Evolutionary conservation across 106 monocot genomes (phyloP).

Genomic region (Phalaenopsis equestris): DNA sequence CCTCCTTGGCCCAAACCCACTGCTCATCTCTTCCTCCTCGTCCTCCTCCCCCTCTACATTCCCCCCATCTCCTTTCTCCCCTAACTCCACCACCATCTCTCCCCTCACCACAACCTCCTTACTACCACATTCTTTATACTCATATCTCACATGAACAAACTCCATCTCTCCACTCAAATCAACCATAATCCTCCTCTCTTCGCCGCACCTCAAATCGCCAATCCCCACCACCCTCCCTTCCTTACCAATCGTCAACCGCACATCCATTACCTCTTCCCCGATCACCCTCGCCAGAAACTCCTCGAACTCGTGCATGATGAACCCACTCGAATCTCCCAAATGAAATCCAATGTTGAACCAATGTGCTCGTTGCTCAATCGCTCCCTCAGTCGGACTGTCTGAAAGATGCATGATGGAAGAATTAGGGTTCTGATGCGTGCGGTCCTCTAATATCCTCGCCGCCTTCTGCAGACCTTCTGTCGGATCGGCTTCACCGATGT

Average conservation of each 20-base stretch:
- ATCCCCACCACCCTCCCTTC: slow-evolving; percentile 40
- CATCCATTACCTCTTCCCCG: slow-evolving; percentile 56
- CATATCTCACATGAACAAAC: slow-evolving; percentile 48
- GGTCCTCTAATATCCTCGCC: slow-evolving; percentile 50
- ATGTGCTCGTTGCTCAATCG: slow-evolving; percentile 23
- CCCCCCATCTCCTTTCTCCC: slow-evolving; percentile 31
- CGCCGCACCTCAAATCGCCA: slow-evolving; percentile 60
- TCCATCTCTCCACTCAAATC: slow-evolving; percentile 28
- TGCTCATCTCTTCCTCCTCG: slow-evolving; percentile 8
- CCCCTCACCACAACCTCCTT: slow-evolving; percentile 42
- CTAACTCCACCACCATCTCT: slow-evolving; percentile 38
- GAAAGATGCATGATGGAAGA: slow-evolving; percentile 56
- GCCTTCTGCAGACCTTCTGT: slow-evolving; percentile 58
- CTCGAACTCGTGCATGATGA: slow-evolving; percentile 90
- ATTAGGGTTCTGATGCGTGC: slow-evolving; percentile 33
- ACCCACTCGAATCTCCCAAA: slow-evolving; percentile 50
- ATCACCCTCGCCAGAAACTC: slow-evolving; percentile 63
- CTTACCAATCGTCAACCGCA: slow-evolving; percentile 52
- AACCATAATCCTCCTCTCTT: slow-evolving; percentile 66
- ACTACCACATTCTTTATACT: slow-evolving; percentile 51
- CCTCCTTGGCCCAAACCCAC: slow-evolving; percentile 25
- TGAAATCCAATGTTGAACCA: slow-evolving; percentile 67
- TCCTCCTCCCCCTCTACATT: slow-evolving; percentile 20
- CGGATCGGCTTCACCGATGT: slow-evolving; percentile 46
- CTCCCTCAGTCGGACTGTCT: slow-evolving; percentile 25